These are phyloP conservation scores for Podosphaera leucotricha DNA, from an alignment of 2,329 filamentous ascomycete genomes.

Conservation along the genomic window DNA sequence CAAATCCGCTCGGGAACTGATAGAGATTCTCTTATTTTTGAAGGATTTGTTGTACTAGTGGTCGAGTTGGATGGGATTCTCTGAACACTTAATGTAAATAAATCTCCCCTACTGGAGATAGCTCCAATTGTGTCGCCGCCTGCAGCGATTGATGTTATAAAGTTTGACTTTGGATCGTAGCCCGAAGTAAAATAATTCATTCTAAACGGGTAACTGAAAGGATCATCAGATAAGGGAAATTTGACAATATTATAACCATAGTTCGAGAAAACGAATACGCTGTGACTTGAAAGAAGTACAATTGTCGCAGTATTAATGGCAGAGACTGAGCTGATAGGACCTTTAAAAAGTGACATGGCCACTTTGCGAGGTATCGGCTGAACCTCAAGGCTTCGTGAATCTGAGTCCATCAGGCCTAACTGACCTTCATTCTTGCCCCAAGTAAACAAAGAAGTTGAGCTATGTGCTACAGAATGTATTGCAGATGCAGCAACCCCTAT, in stretches of 20 bases:
- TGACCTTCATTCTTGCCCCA: conserved; percentile 94
- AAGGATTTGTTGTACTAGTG: conserved; percentile 73
- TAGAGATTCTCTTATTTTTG: conserved; percentile 66
- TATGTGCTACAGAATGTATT: conserved; percentile 80
- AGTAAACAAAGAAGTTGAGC: conserved; percentile 57
- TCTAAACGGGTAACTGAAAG: conserved; percentile 44
- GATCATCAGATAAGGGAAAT: conserved; percentile 51
- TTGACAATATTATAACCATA: conserved; percentile 84
- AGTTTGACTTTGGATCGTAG: conserved; percentile 38
- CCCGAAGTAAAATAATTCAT: conserved; percentile 40
- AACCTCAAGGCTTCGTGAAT: conserved; percentile 72
- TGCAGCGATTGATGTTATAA: conserved; percentile 54
- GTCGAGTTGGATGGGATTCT: conserved; percentile 34
- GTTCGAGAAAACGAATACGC: conserved; percentile 84
- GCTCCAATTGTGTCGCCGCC: conserved; percentile 85
- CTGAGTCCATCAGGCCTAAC: conserved; percentile 79
- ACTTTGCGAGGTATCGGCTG: conserved; percentile 68
- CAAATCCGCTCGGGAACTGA: conserved; percentile 63
- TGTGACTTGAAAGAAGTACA: conserved; percentile 63
- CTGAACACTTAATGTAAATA: conserved; percentile 65
- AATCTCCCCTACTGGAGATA: conserved; percentile 59
- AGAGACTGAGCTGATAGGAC: conserved; percentile 52
- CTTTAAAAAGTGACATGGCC: conserved; percentile 56
- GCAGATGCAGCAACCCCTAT: conserved; percentile 69
- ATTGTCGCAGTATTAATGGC: conserved; percentile 81